Evolutionary conservation across 306 rosid genomes (phyloP).

Genomic region (Acacia acuminata): DNA sequence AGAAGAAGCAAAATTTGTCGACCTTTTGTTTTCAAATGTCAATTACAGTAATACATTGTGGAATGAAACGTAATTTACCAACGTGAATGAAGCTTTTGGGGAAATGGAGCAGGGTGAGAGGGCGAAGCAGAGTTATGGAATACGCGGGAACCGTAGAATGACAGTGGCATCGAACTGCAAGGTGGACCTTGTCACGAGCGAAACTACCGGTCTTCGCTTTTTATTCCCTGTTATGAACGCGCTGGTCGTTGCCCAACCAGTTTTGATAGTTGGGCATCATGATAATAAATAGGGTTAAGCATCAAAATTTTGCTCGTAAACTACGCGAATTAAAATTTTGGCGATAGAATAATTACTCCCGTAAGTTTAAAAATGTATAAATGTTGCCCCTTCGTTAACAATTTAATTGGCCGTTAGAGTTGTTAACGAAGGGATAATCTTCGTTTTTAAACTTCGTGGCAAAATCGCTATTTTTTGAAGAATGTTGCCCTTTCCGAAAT

Average conservation of each 20-base stretch:
- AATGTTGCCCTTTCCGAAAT: no score
- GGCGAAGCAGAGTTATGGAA: not conserved
- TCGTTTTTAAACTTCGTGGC: no score
- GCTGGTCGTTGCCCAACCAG: not conserved
- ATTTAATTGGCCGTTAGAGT: no score
- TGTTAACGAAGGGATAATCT: no score
- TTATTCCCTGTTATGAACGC: not conserved
- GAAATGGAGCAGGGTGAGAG: not conserved
- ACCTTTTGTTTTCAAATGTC: not conserved
- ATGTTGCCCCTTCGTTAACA: no score
- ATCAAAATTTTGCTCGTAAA: no score
- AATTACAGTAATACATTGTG: not conserved
- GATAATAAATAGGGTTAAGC: no score
- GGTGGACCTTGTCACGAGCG: constrained; percentile 18
- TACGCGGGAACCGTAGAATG: not conserved
- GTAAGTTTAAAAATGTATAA: no score
- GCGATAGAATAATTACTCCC: no score
- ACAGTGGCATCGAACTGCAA: not conserved
- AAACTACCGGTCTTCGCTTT: constrained; percentile 23
- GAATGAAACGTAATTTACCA: not conserved
- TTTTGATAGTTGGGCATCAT: no score
- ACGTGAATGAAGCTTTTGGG: not conserved
- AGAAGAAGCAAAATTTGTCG: not conserved
- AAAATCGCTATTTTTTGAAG: no score
- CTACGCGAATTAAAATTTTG: no score